Evolutionary conservation across 495 filamentous ascomycete species (phyloP).

Genomic region (Xylaria bambusicola): DNA sequence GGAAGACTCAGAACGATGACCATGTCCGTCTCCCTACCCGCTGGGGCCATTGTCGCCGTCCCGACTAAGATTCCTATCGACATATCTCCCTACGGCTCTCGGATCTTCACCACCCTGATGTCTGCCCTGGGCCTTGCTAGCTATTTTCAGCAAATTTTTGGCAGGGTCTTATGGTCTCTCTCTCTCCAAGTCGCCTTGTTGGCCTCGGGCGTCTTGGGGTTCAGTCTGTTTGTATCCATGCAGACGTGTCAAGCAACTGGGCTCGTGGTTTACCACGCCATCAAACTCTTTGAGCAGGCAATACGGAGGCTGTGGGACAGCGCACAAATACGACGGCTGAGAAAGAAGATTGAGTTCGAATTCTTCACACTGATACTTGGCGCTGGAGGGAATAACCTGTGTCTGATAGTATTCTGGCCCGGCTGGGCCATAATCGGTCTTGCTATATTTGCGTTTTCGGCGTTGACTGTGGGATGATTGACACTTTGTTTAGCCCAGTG

Average conservation of each 20-base stretch:
- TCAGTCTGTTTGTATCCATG: constrained; percentile 24
- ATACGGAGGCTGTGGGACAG: constrained; percentile 34
- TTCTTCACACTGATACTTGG: constrained; percentile 46
- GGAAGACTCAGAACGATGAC: not conserved
- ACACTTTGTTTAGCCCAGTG: not conserved
- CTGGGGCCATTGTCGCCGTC: constrained; percentile 30
- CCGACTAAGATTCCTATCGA: constrained; percentile 7
- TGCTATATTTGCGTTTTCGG: constrained; percentile 10
- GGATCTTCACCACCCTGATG: not conserved
- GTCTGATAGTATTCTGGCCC: constrained; percentile 50
- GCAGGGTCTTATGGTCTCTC: constrained; percentile 26
- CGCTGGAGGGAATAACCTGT: constrained; percentile 40
- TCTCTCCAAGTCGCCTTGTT: constrained; percentile 29
- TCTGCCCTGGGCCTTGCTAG: constrained; percentile 20
- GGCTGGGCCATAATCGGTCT: constrained; percentile 46
- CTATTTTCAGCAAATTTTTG: constrained; percentile 35
- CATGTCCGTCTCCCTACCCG: constrained; percentile 1
- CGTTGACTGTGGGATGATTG: constrained; percentile 6
- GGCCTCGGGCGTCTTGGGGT: constrained; percentile 17
- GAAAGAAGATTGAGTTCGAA: constrained; percentile 47
- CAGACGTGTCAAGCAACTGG: constrained; percentile 19
- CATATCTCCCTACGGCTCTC: not conserved
- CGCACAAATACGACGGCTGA: constrained; percentile 28
- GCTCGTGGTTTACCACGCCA: constrained; percentile 14
- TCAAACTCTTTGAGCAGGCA: constrained; percentile 2